phyloP scores from a whole-genome alignment of 805 yeast genomes.

The Hanseniaspora nectarophila region DNA sequence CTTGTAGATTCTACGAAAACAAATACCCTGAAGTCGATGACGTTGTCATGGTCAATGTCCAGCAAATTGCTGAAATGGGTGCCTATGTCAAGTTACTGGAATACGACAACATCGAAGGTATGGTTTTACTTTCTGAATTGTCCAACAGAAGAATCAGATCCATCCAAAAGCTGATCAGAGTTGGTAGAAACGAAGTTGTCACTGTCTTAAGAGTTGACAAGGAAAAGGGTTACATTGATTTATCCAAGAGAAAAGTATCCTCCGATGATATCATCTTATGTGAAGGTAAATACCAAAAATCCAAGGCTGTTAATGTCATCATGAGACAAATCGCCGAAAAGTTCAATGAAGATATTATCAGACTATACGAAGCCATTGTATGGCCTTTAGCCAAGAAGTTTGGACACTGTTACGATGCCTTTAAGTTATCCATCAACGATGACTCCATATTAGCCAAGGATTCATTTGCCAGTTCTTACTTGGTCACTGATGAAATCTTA shows the following conservation, averaged over 20 bases:
- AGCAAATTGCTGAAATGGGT: constrained; percentile 98
- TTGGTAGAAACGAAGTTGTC: constrained; percentile 96
- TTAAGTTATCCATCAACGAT: constrained; percentile 90
- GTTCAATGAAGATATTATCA: constrained; percentile 76
- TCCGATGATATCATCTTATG: constrained; percentile 94
- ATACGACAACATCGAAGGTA: constrained; percentile 96
- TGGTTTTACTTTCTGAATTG: constrained; percentile 89
- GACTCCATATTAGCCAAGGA: constrained; percentile 62
- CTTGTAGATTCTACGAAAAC: constrained; percentile 95
- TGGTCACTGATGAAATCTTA: constrained; percentile 56
- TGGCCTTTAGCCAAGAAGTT: constrained; percentile 95
- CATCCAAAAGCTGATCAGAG: constrained; percentile 92
- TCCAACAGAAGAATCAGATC: constrained; percentile 98
- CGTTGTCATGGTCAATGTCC: constrained; percentile 97
- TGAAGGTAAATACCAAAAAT: constrained; percentile 93
- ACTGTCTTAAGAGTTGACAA: constrained; percentile 96
- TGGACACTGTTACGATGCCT: constrained; percentile 96
- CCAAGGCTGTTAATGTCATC: constrained; percentile 96
- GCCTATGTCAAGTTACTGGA: constrained; percentile 93
- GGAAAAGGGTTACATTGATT: constrained; percentile 95
- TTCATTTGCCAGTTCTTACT: constrained; percentile 59
- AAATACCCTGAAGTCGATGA: constrained; percentile 98
- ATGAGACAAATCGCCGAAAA: constrained; percentile 97
- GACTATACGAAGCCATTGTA: constrained; percentile 75
- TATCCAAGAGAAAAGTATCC: constrained; percentile 95